Evolutionary conservation across 2,329 filamentous ascomycete genomes (phyloP).

Genomic region (Tympanopsis confertula): DNA sequence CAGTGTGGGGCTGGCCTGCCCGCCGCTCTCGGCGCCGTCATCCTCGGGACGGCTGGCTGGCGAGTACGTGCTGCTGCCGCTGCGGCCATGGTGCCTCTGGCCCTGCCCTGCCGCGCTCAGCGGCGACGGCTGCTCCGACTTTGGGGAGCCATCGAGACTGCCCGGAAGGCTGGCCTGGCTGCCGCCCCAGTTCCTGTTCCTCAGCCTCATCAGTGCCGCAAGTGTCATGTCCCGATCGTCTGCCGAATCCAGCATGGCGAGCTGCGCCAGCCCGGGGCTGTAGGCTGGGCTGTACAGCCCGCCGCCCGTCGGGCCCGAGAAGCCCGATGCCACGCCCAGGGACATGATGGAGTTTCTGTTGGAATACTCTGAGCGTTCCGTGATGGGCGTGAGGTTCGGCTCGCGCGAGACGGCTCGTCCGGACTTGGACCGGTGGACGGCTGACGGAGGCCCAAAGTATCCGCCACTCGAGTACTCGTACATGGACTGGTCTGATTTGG

Average conservation of each 20-base stretch:
- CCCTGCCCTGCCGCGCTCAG: too few relatives aligned
- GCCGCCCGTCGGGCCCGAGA: constrained; percentile 23
- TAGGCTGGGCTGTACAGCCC: constrained; percentile 38
- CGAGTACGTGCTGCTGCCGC: constrained; percentile 29
- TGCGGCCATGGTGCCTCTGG: constrained; percentile 11
- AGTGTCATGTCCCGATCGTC: constrained; percentile 63
- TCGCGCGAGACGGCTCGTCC: constrained; percentile 68
- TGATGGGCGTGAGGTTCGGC: constrained; percentile 90
- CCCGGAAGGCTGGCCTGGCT: constrained; percentile 64
- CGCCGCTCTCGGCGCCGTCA: constrained; percentile 19
- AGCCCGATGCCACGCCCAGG: constrained; percentile 41
- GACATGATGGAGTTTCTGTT: constrained; percentile 86
- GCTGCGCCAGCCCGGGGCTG: constrained; percentile 66
- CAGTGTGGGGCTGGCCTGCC: constrained; percentile 36
- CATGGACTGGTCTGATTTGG: constrained; percentile 21
- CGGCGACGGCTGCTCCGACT: constrained; percentile 24
- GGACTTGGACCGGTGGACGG: constrained; percentile 57
- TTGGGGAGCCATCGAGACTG: constrained; percentile 38
- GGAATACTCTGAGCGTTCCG: constrained; percentile 88
- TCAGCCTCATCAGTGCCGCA: constrained; percentile 61
- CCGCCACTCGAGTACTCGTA: constrained; percentile 68
- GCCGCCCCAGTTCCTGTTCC: constrained; percentile 68
- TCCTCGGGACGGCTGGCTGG: constrained; percentile 25
- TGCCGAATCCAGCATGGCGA: constrained; percentile 48
- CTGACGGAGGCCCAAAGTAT: constrained; percentile 67